Percentiles rank a stretch among this genome's conserved stretches.
phyloP scores from a whole-genome alignment of 2,329 filamentous ascomycete species.

The Mollisiaceae sp. region DNA sequence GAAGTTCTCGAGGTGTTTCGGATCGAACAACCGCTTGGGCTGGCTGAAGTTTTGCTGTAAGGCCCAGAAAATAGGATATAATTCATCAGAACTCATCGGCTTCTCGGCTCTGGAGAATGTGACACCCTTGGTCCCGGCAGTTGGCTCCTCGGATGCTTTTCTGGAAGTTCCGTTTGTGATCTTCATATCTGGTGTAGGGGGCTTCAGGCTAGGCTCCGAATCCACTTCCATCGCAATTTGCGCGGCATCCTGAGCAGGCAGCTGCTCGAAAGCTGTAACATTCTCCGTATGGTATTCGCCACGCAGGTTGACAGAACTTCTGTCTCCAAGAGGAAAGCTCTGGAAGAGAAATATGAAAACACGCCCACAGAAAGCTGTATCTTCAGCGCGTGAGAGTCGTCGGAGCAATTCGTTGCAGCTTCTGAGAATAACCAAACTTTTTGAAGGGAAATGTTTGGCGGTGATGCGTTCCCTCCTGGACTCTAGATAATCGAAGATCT shows the following conservation, averaged over 20 bases:
- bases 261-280: slow-evolving; percentile 80
- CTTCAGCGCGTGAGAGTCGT: slow-evolving; percentile 90
- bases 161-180: slow-evolving; percentile 28
- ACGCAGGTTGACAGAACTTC: slow-evolving; percentile 94
- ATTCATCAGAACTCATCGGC: slow-evolving; percentile 66
- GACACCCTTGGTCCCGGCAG: slow-evolving; percentile 49
- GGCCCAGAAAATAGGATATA: slow-evolving; percentile 95
- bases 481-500: slow-evolving; percentile 93
- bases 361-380: slow-evolving; percentile 94
- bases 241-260: slow-evolving; percentile 44
- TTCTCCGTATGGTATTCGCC: slow-evolving; percentile 98
- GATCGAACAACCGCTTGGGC: slow-evolving; percentile 80
- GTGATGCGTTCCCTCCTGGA: slow-evolving; percentile 89
- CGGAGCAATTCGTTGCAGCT: slow-evolving; percentile 95
- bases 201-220: slow-evolving; percentile 46
- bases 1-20: slow-evolving; percentile 59
- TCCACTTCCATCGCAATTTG: slow-evolving; percentile 72
- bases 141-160: slow-evolving; percentile 40
- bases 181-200: slow-evolving; percentile 28
- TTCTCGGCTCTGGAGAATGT: slow-evolving; percentile 51
- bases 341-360: slow-evolving; percentile 99
- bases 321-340: slow-evolving; percentile 94
- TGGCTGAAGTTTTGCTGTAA: slow-evolving; percentile 92
- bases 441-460: slow-evolving; percentile 78
- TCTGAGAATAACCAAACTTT: slow-evolving; percentile 87